Conservation (phyloP, 768 basidiomycete species). For the Antrodiella citrinella region DNA sequence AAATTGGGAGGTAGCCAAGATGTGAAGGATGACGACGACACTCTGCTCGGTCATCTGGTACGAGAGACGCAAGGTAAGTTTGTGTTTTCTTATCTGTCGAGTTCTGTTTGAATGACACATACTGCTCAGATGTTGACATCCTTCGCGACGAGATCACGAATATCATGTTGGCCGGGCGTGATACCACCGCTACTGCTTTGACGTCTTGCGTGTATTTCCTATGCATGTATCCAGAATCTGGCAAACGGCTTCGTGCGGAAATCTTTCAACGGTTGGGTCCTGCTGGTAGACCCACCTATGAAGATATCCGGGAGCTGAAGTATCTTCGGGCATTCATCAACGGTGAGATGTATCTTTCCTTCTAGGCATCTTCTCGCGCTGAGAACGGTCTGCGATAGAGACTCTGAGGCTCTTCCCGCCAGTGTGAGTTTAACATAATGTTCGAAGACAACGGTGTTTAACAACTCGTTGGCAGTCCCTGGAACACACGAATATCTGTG, state of each 20-base stretch:
- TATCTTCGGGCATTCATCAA: slow-evolving; percentile 30
- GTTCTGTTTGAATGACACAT: not conserved
- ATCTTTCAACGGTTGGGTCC: slow-evolving; percentile 24
- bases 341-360: slow-evolving; percentile 17
- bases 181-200: slow-evolving; percentile 26
- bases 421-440: slow-evolving; percentile 22
- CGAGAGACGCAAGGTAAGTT: slow-evolving; percentile 29
- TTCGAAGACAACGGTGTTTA: no score
- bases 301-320: slow-evolving; percentile 26
- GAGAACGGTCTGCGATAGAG: slow-evolving; percentile 28
- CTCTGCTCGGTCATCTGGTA: slow-evolving; percentile 34
- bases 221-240: slow-evolving; percentile 22
- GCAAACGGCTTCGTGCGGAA: slow-evolving; percentile 25
- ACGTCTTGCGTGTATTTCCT: slow-evolving; percentile 28
- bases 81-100: not conserved
- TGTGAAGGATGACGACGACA: slow-evolving; percentile 23
- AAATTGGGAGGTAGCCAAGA: slow-evolving; percentile 1
- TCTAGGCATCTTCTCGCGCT: not conserved
- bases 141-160: slow-evolving; percentile 27
- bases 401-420: slow-evolving; percentile 31
- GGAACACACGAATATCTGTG: slow-evolving; percentile 9
- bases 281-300: slow-evolving; percentile 21
- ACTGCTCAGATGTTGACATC: slow-evolving; percentile 19
- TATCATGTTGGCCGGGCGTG: slow-evolving; percentile 27
- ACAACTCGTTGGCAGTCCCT: no score